These are phyloP conservation scores for Arabis alpina DNA, from an alignment of 345 rosid genomes.

Conservation along the genomic window DNA sequence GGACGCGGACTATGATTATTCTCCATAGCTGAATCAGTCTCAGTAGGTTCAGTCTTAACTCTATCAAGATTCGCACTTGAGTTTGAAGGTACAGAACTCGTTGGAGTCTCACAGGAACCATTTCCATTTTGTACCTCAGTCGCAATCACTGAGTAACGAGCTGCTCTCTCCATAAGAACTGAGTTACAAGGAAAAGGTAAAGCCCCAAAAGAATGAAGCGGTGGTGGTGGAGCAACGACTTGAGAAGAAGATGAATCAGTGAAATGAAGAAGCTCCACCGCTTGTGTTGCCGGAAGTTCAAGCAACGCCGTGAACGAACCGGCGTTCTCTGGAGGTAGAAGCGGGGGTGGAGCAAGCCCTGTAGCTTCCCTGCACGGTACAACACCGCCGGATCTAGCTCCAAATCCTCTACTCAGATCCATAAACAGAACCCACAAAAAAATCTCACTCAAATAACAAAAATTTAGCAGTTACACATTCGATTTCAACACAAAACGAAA, in stretches of 20 bases:
- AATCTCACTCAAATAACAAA: not conserved
- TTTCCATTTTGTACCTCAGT: slow-evolving; percentile 38
- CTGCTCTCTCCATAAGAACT: slow-evolving; percentile 44
- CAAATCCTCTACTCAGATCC: slow-evolving; percentile 54
- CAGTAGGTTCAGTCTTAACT: slow-evolving; percentile 51
- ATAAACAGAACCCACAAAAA: slow-evolving; percentile 20
- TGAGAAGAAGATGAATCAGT: slow-evolving; percentile 47
- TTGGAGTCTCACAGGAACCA: slow-evolving; percentile 41
- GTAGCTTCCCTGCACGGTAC: slow-evolving; percentile 34
- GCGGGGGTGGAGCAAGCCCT: too few species aligned
- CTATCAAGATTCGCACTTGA: slow-evolving; percentile 46
- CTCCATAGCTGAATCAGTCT: slow-evolving; percentile 44
- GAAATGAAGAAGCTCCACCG: slow-evolving; percentile 65
- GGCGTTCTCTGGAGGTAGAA: slow-evolving; percentile 48
- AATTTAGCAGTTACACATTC: slow-evolving; percentile 12
- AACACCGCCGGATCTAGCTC: slow-evolving; percentile 51
- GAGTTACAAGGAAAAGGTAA: slow-evolving; percentile 45
- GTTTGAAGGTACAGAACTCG: slow-evolving; percentile 43
- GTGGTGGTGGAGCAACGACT: slow-evolving; percentile 16
- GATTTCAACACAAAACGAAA: not conserved
- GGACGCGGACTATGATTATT: slow-evolving; percentile 32
- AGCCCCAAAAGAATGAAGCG: slow-evolving; percentile 39
- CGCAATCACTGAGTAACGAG: slow-evolving; percentile 45
- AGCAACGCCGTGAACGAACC: slow-evolving; percentile 72
- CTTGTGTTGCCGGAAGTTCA: slow-evolving; percentile 65